phyloP scores from a whole-genome alignment of 1,284 basidiomycete species.

The Puccinia triticina region DNA sequence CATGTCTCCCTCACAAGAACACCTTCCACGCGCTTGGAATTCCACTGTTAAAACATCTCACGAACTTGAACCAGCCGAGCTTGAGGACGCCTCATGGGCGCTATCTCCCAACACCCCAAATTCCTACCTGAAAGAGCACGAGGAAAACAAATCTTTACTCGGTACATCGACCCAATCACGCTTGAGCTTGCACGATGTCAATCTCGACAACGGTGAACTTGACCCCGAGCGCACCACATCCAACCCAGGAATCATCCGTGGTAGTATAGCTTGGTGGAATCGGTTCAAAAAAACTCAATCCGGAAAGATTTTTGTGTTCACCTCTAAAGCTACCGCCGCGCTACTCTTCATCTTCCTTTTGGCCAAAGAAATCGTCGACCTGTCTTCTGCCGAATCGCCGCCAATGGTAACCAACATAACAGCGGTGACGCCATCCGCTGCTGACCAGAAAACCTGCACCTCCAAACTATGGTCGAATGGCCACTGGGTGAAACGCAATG shows the following conservation, averaged over 20 bases:
- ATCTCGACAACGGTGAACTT: not conserved
- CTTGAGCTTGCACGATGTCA: constrained; percentile 31
- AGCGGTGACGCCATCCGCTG: not conserved
- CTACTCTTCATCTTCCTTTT: constrained; percentile 16
- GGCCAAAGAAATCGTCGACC: constrained; percentile 11
- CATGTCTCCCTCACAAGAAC: constrained; percentile 16
- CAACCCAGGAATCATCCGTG: not conserved
- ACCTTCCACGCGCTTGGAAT: constrained; percentile 1
- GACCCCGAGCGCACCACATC: not conserved
- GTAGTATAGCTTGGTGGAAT: constrained; percentile 3
- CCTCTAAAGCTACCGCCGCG: not conserved
- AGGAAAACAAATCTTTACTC: constrained; percentile 31
- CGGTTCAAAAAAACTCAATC: constrained; percentile 14
- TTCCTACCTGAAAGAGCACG: constrained; percentile 31
- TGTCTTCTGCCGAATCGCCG: not conserved
- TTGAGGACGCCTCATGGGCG: constrained; percentile 18
- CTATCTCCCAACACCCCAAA: constrained; percentile 22
- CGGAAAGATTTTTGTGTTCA: not conserved
- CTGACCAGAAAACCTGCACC: constrained; percentile 1
- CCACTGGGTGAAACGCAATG: constrained; percentile 7
- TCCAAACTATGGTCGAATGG: constrained; percentile 37
- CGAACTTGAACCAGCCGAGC: constrained; percentile 24
- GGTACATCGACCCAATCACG: constrained; percentile 13
- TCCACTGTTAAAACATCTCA: not conserved
- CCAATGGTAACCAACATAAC: not conserved